Base-by-base conservation (phyloP, 352 stramenopile species). In the Phytophthora pinifolia region DNA sequence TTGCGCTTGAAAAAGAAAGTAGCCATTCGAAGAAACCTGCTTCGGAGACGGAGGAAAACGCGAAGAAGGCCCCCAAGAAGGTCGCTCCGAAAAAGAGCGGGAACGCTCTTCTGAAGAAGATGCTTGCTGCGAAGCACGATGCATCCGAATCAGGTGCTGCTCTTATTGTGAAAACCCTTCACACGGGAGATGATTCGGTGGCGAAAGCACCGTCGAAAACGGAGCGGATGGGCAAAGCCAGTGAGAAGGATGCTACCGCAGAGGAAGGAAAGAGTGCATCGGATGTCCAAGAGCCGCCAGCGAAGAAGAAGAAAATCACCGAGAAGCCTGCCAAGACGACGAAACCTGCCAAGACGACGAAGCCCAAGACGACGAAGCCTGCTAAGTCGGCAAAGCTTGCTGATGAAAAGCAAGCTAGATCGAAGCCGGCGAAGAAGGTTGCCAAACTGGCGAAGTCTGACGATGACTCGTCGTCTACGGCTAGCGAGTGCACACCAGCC, bases 51-150 rank as follows among this genome's bases (percentile, higher is more conserved):
- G 43, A 61, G 15, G 31, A 60, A 25, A 10, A 44, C 7, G 12
- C n/a, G 3, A 59, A 48, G 34, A 68, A 50, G 5, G 46, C 31
- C 2, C 9, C 46, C 9, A 67, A 69, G 37, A 68, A 70, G 46
- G 18, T 27, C 25, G n/a, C 12, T 12, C 29, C 56, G 12, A 70
- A 65, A 34, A 74, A 68, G 33, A 74, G 65, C 25, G 56, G 45
- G 20, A 74, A 74, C 41, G 61, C 42, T 49, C 33, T 74, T 0
- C 20, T 74, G 32, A 58, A 68, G 32, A 57, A 68, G 29, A 74
- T 74, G 65, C 48, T 58, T 39, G 65, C 61, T 8, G 61, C 56
- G n/a, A 70, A 70, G 39, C 55, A 65, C 1, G 25, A 49, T 56
- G 42, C 32, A 30, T 33, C 52, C 10, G 46, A 64, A 53, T 71